Conservation (phyloP, 163 green algal species). For the Chlorella variabilis region DNA sequence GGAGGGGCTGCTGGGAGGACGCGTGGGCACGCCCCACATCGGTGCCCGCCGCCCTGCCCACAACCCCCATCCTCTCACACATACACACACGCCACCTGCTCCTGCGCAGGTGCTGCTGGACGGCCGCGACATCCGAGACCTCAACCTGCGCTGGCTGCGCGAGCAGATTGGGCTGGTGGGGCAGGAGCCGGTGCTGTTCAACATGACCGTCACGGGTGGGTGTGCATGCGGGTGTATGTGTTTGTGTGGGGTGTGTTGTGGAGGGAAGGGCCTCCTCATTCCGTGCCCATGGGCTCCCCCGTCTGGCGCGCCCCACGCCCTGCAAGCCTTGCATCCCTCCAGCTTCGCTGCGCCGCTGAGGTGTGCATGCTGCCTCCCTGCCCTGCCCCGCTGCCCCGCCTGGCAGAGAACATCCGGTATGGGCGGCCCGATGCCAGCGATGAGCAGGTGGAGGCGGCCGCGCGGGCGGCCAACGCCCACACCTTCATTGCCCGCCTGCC, state of each 20-base stretch:
- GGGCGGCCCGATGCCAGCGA: slow-evolving; percentile 67
- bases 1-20: too few relatives aligned
- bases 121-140: slow-evolving; percentile 68
- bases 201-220: slow-evolving; percentile 36
- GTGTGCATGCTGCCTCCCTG: background rate
- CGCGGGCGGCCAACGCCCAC: slow-evolving; percentile 81
- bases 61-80: background rate
- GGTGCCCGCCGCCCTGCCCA: background rate
- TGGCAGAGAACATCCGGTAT: slow-evolving; percentile 91
- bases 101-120: slow-evolving; percentile 76
- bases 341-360: background rate
- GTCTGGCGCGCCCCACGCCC: too few relatives aligned
- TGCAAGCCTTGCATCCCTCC: too few relatives aligned
- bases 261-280: background rate
- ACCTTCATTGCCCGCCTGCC: slow-evolving; percentile 84
- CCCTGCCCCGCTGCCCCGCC: slow-evolving; percentile 37
- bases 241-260: slow-evolving; percentile 59
- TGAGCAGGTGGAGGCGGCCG: slow-evolving; percentile 80
- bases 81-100: background rate
- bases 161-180: slow-evolving; percentile 69
- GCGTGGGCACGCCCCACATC: background rate
- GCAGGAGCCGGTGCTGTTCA: slow-evolving; percentile 81
- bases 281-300: too few relatives aligned
- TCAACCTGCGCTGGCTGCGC: slow-evolving; percentile 71
- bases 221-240: slow-evolving; percentile 48